Base-by-base conservation (phyloP, 228 moss, liverwort and hornwort genomes). In the Sphagnum fallax region DNA sequence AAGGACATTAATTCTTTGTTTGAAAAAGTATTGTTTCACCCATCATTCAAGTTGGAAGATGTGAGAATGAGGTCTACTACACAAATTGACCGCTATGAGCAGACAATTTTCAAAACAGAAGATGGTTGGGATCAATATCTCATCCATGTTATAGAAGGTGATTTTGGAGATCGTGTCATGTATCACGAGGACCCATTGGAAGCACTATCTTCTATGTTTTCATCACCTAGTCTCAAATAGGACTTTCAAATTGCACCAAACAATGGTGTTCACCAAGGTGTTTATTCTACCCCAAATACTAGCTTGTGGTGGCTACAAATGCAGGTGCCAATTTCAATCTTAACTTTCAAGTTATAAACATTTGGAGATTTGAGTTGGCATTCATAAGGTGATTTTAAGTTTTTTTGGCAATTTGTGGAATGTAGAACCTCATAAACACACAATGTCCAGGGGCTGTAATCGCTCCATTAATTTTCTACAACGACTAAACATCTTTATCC, bases 381-480 rank as follows among this genome's bases (percentile, higher is more conserved):
- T 13, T 67, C 1, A 0, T 52, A 5, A 12, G 15, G 8, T 11
- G 5, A 50, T 52, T 32, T 1, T 67, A 16, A 50, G 12, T 67
- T 5, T 7, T 8, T 7, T 13, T 52, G 12, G 12, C 7, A 50
- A 15, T 6, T 67, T 52, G 50, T 8, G 6, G 11, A 50, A 7
- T 67, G 51, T 4, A 67, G 5, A 51, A 67, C 10, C 67, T 50
- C 51, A n/a, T 67, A 13, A 12, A 52, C 32, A 32, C 32, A 32
- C 32, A 32, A 8, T 51, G 67, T 67, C 10, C 9, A 8, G 67
- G 67, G 5, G 51, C 0, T 8, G 67, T 67, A 12, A 4, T 67
- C 1, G 51, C 67, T 8, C 67, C 67, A 51, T 52, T 67, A 13
- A 67, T 67, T 15, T 52, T 67, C 15, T 67, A 67, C 32, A 32